Base-by-base conservation (phyloP, 164 flowering plant genomes). In the Magnolia kwangsiensis region DNA sequence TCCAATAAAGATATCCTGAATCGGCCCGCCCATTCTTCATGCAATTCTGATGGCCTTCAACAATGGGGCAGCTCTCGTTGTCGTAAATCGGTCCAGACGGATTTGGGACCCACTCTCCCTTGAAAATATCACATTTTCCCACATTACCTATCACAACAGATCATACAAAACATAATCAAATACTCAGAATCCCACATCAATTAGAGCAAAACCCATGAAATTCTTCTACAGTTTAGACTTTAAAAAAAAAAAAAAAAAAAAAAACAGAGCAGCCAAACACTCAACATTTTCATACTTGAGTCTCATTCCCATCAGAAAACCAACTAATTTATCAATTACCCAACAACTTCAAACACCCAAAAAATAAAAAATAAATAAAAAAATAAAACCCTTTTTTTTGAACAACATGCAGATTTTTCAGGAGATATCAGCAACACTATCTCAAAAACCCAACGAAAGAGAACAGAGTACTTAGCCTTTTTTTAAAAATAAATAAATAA, bases 1-100 rank as follows among this genome's bases (percentile, higher is more conserved):
- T 88, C 99, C 99, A 96, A 73, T 87, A 87, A 13, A 96, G 90
- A 83, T 90, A 96, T 7, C 79, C 91, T 7, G 89, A 64, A 83
- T 96, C 99, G 4, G 97, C 92, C 27, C 99, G 83, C 71, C 99
- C 99, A 83, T 96, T 96, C 69, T 55, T 88, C 92, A 94, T 92
- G 80, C 99, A 96, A 77, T 96, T 92, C 86, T 96, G 99, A 81
- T 90, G 96, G 21, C 14, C 76, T 78, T 92, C 93, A 71, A 96
- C 85, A 9, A 88, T 76, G 8, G 69, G 78, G 77, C 99, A 96
- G 78, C 85, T 94, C 68, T 80, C 87, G 72, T 92, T 92, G 5
- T 93, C 89, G 86, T 96, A 96, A 51, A 73, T 74, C 1, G 97
- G 99, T 27, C 94, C 97, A 5, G 83, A 82, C 27, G 88, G 88